Evolutionary conservation across 2,329 filamentous ascomycete species (phyloP), one percentile per base, ranked within the genome.

Genomic region (Beauveria australis): DNA sequence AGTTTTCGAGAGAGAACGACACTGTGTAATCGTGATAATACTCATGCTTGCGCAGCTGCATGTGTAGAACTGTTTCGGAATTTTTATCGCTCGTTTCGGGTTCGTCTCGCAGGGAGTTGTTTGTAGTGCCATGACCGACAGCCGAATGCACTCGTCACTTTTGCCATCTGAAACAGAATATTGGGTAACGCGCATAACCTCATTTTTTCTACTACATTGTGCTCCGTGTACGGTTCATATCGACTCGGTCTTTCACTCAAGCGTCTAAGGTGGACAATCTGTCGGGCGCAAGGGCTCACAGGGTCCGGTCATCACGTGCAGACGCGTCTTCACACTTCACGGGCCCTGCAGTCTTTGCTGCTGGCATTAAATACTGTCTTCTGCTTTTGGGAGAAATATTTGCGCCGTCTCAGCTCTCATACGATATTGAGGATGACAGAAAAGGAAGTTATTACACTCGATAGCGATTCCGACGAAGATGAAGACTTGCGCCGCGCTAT

Each of bases 401-500:
- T 30, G 5, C 40, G 18, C 40, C 16, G 40, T 24, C 53, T 37
- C 2, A 10, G 3, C 33, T 22, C 33, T 16, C n/a, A 8, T n/a
- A 12, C 19, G 5, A 37, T 37, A 9, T 19, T n/a, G 7, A 48
- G 28, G 37, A 69, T 71, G 69, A 49, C 65, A 30, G 64, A 64
- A 44, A 61, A 62, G 60, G 66, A 69, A 48, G 59, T 68, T 28
- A 59, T 64, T 18, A 62, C 68, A 37, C 68, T 73, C 62, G 69
- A 62, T 41, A 67, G 68, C 51, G 71, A 74, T 51, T 70, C 70
- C 26, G 79, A 81, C 51, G 81, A 85, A 22, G 82, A 88, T 56
- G 82, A 84, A 62, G 82, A 84, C 33, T 71, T 87, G n/a, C 78
- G 78, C 30, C 77, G 76, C 62, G 85, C 86, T 33, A 85, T 89